Evolutionary conservation across 768 basidiomycete genomes (phyloP).

Genomic region (Phylloporus sp.): DNA sequence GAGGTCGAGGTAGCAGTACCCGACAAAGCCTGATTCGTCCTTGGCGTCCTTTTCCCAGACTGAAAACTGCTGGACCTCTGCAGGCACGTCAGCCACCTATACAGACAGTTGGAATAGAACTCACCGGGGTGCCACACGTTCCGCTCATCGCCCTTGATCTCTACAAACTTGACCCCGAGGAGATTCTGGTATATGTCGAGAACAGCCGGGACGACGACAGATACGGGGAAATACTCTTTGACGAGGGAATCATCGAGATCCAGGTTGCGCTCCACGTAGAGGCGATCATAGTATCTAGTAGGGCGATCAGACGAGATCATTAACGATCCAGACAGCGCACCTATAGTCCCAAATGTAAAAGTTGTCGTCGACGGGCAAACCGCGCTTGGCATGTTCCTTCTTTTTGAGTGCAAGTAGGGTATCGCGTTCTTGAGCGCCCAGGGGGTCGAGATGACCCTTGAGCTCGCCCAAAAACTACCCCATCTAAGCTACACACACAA

Average conservation of each 20-base stretch:
- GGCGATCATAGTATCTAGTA: constrained; percentile 29
- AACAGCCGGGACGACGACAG: constrained; percentile 76
- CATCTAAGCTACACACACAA: not conserved
- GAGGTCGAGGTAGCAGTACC: constrained; percentile 84
- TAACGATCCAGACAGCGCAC: constrained; percentile 29
- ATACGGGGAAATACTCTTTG: constrained; percentile 88
- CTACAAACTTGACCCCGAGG: constrained; percentile 65
- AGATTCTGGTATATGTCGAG: constrained; percentile 80
- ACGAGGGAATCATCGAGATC: constrained; percentile 71
- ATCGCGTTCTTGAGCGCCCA: constrained; percentile 62
- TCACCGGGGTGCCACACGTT: constrained; percentile 79
- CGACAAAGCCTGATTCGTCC: constrained; percentile 67
- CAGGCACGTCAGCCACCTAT: not conserved
- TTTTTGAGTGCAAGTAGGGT: constrained; percentile 69
- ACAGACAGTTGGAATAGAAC: constrained; percentile 11
- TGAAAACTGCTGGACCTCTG: constrained; percentile 78
- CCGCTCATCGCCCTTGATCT: constrained; percentile 47
- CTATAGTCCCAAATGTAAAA: constrained; percentile 87
- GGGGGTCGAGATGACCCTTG: constrained; percentile 64
- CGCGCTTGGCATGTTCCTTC: constrained; percentile 59
- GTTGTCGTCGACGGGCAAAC: constrained; percentile 59
- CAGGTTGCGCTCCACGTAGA: constrained; percentile 59
- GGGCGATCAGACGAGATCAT: not conserved
- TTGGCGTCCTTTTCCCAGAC: constrained; percentile 81
- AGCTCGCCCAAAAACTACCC: constrained; percentile 73